Evolutionary conservation across 495 filamentous ascomycete species (phyloP).

Genomic region (Cudoniella acicularis): DNA sequence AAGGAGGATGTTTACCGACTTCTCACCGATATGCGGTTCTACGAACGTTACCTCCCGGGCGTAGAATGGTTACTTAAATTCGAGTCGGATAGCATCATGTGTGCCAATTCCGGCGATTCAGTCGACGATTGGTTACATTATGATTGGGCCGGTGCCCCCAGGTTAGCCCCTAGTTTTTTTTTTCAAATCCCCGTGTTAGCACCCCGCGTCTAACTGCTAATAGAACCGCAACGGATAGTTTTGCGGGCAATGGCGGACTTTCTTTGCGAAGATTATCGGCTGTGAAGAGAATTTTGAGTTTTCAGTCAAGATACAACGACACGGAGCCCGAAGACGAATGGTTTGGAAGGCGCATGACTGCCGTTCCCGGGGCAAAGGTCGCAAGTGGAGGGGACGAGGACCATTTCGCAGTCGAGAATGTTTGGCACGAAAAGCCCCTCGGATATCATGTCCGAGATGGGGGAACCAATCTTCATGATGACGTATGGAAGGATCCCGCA

Average conservation of each 20-base stretch:
- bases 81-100: slow-evolving; percentile 47
- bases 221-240: slow-evolving; percentile 33
- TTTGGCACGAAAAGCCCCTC: slow-evolving; percentile 42
- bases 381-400: slow-evolving; percentile 32
- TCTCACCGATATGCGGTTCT: slow-evolving; percentile 44
- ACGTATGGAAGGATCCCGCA: slow-evolving; percentile 37
- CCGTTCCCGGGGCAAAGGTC: slow-evolving; percentile 42
- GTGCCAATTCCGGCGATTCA: slow-evolving; percentile 40
- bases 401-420: slow-evolving; percentile 42
- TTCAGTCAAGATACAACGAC: slow-evolving; percentile 41
- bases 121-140: slow-evolving; percentile 47
- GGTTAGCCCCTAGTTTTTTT: slow-evolving; percentile 22
- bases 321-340: slow-evolving; percentile 47
- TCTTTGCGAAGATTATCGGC: slow-evolving; percentile 43
- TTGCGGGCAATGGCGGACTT: slow-evolving; percentile 47
- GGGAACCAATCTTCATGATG: slow-evolving; percentile 29
- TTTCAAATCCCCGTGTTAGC: background rate
- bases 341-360: slow-evolving; percentile 40
- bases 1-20: slow-evolving; percentile 41
- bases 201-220: slow-evolving; percentile 2
- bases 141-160: slow-evolving; percentile 45
- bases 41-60: slow-evolving; percentile 38
- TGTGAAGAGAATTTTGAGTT: slow-evolving; percentile 37
- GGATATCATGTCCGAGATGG: slow-evolving; percentile 44
- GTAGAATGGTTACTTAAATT: slow-evolving; percentile 45